Conservation (phyloP, 805 yeast genomes). For the Yarrowia phangngaensis region DNA sequence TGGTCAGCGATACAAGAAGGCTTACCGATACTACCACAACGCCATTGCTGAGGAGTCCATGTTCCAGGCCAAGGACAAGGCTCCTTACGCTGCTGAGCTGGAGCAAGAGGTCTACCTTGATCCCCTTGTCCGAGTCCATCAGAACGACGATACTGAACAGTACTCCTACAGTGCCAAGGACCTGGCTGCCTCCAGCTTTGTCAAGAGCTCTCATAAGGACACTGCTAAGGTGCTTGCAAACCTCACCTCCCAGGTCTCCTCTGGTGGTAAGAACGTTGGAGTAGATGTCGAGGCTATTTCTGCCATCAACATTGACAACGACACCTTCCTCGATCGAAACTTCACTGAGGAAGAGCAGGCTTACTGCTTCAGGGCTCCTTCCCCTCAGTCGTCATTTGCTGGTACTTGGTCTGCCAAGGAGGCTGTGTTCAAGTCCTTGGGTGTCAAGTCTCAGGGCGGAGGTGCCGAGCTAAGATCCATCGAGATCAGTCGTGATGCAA, state of each 20-base stretch:
- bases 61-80: conserved; percentile 87
- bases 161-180: conserved; percentile 37
- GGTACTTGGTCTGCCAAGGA: conserved; percentile 99
- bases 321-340: conserved; percentile 86
- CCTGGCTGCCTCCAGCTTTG: conserved; percentile 41
- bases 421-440: conserved; percentile 95
- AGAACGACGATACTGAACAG: conserved; percentile 40
- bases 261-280: conserved; percentile 67
- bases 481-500: conserved; percentile 65
- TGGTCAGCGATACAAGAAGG: conserved; percentile 72
- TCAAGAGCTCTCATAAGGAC: conserved; percentile 45
- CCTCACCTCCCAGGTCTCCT: conserved; percentile 51
- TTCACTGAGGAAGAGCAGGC: conserved; percentile 76
- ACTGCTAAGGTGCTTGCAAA: conserved; percentile 61
- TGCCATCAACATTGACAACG: conserved; percentile 79
- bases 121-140: conserved; percentile 79
- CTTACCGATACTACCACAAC: conserved; percentile 93
- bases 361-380: conserved; percentile 71
- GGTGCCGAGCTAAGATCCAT: conserved; percentile 92
- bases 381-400: conserved; percentile 84
- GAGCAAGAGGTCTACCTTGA: conserved; percentile 91
- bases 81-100: conserved; percentile 87
- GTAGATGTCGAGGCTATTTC: conserved; percentile 92
- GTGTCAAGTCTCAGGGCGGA: conserved; percentile 85
- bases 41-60: conserved; percentile 86